These are phyloP conservation scores for Elsinoe australis DNA, from an alignment of 2,329 filamentous ascomycete species.

Conservation along the genomic window DNA sequence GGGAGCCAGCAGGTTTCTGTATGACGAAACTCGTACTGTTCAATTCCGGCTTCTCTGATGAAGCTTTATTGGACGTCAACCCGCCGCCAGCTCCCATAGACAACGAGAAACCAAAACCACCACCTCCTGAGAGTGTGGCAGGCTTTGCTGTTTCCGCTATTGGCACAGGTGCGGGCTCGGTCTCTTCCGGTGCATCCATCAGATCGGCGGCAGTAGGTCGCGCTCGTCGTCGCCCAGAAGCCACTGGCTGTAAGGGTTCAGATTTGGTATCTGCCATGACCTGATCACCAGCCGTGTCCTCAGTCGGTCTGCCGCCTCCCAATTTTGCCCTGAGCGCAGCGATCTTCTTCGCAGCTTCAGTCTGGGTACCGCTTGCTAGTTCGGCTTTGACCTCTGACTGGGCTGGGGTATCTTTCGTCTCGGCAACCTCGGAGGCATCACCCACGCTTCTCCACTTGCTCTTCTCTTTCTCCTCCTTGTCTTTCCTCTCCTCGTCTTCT, in stretches of 20 bases:
- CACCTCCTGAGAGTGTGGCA: slow-evolving; percentile 18
- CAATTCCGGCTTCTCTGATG: no score
- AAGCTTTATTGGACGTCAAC: neutral
- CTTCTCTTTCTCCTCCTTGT: slow-evolving; percentile 38
- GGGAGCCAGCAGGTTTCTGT: slow-evolving; percentile 26
- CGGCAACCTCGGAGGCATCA: neutral
- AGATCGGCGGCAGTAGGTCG: slow-evolving; percentile 23
- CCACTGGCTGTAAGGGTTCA: slow-evolving; percentile 22
- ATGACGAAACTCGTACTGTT: no score
- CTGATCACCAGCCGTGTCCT: slow-evolving; percentile 37
- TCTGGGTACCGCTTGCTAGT: slow-evolving; percentile 23
- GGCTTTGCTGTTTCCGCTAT: slow-evolving; percentile 21
- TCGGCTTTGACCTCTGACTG: neutral
- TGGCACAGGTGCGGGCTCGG: slow-evolving; percentile 22
- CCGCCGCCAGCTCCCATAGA: slow-evolving; percentile 15
- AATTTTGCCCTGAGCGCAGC: slow-evolving; percentile 20
- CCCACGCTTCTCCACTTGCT: slow-evolving; percentile 41
- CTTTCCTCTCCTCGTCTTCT: slow-evolving; percentile 33
- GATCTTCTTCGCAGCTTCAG: slow-evolving; percentile 23
- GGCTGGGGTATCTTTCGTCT: neutral
- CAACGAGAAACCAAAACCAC: slow-evolving; percentile 21
- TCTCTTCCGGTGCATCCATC: slow-evolving; percentile 21
- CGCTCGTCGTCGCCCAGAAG: slow-evolving; percentile 33
- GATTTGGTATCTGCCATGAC: slow-evolving; percentile 34
- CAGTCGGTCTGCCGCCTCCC: slow-evolving; percentile 25